Evolutionary conservation across 345 rosid genomes (phyloP), one percentile per base, ranked within the genome.

Genomic region (Gossypium longicalyx): DNA sequence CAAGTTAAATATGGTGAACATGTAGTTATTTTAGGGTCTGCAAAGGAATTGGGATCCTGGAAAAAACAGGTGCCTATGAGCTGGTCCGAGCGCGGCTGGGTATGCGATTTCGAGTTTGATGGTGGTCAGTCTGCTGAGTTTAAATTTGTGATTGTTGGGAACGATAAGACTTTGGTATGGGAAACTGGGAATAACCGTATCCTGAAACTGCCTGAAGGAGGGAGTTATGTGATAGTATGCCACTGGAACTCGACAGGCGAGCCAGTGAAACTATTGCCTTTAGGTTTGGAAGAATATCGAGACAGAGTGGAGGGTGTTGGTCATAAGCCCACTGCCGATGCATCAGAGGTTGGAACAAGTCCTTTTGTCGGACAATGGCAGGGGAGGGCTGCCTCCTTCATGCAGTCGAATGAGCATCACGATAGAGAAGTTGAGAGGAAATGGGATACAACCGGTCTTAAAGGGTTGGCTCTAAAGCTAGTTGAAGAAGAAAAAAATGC

Each of bases 291-390:
- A 74, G 84, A 80, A 59, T 76, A 20, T 59, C 82, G 34, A 77
- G 84, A 71, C 75, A 57, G 62, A n/a, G 67, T 52, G 25, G 78
- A 73, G 22, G 85, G 68, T 5, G 75, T 48, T 20, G 76, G 38
- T 45, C 84, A 79, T 11, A 82, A 80, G 71, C 73, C 86, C 34
- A 81, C 82, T 74, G 84, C 74, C 44, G 72, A 71, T 60, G 70
- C 38, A 65, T 43, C 58, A 72, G 89, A 88, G 73, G 83, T 63
- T 70, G 88, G 43, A 83, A 75, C 84, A 23, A 92, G 98, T 74
- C 89, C 97, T 70, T 86, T 95, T 86, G 94, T 81, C 9, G 93
- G 90, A 56, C 92, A 93, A 54, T 91, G 99, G 99, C 98, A 92
- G 74, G 99, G 99, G 76, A 91, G 83, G 73, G 81, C 82, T 66